Conservation (phyloP, 2,329 filamentous ascomycete species). For the Aureobasidium sp. region DNA sequence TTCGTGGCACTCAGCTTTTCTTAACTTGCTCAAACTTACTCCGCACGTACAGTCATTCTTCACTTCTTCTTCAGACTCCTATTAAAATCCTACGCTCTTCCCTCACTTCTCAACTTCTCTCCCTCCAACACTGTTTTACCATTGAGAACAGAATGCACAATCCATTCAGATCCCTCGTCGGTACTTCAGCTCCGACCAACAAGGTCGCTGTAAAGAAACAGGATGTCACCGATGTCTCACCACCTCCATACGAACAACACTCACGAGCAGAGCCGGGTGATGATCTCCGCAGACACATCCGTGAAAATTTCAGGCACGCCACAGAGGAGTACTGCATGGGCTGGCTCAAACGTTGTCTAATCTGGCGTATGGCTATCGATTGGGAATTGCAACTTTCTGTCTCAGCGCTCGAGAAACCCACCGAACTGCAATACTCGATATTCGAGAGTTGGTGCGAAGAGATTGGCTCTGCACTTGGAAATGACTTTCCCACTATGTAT, state of each 20-base stretch:
- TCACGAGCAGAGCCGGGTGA: neutral
- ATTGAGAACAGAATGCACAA: neutral
- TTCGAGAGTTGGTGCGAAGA: neutral
- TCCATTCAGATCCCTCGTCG: neutral
- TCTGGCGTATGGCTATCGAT: neutral
- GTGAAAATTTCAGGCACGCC: too few relatives aligned
- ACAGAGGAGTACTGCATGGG: too few relatives aligned
- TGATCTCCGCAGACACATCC: neutral
- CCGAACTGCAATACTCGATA: neutral
- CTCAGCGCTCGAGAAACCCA: neutral
- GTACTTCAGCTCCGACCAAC: neutral
- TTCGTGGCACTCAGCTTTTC: neutral
- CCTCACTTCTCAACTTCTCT: neutral
- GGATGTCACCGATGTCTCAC: neutral
- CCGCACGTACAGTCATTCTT: neutral
- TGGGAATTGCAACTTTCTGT: neutral
- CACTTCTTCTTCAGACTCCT: neutral
- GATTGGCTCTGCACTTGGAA: neutral
- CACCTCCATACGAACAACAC: neutral
- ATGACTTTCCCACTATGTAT: too few relatives aligned
- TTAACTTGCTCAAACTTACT: neutral
- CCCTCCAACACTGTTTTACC: neutral
- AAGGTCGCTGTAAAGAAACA: neutral
- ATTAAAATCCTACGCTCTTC: neutral
- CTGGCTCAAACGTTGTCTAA: neutral